Evolutionary conservation across 2,329 filamentous ascomycete species (phyloP).

Genomic region (Lomentospora prolificans): DNA sequence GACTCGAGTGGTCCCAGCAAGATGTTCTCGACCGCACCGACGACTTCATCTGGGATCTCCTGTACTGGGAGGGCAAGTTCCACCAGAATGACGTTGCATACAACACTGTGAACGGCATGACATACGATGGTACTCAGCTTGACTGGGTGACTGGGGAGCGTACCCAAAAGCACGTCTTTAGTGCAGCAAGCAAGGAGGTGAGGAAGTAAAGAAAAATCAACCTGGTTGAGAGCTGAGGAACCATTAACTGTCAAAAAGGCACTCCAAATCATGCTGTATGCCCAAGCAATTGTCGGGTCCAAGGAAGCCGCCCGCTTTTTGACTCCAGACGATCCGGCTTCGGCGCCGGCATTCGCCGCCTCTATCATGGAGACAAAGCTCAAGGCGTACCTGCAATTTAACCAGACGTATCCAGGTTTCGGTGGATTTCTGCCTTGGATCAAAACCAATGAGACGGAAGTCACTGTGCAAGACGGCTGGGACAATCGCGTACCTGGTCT

Average conservation of each 20-base stretch:
- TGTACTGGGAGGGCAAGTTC: slow-evolving; percentile 35
- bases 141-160: slow-evolving; percentile 26
- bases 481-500: slow-evolving; percentile 27
- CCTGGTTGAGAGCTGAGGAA: too few species aligned
- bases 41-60: slow-evolving; percentile 24
- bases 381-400: slow-evolving; percentile 28
- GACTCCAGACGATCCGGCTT: slow-evolving; percentile 20
- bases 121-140: slow-evolving; percentile 28
- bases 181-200: slow-evolving; percentile 28
- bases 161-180: slow-evolving; percentile 26
- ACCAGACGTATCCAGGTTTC: slow-evolving; percentile 29
- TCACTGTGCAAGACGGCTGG: slow-evolving; percentile 27
- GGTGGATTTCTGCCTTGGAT: slow-evolving; percentile 31
- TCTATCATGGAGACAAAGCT: slow-evolving; percentile 28
- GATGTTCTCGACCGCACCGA: slow-evolving; percentile 19
- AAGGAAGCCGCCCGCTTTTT: slow-evolving; percentile 28
- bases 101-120: slow-evolving; percentile 30
- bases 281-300: slow-evolving; percentile 28
- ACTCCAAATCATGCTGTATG: slow-evolving; percentile 32
- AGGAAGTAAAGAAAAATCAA: too few species aligned
- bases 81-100: slow-evolving; percentile 30
- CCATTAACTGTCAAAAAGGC: slow-evolving; percentile 19
- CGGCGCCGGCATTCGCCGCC: slow-evolving; percentile 22
- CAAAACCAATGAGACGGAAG: slow-evolving; percentile 18
- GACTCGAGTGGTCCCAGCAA: slow-evolving; percentile 18